Percentiles rank a stretch among this genome's conserved stretches.
phyloP scores from a whole-genome alignment of 2,329 filamentous ascomycete genomes.

The Penicillium olsonii region DNA sequence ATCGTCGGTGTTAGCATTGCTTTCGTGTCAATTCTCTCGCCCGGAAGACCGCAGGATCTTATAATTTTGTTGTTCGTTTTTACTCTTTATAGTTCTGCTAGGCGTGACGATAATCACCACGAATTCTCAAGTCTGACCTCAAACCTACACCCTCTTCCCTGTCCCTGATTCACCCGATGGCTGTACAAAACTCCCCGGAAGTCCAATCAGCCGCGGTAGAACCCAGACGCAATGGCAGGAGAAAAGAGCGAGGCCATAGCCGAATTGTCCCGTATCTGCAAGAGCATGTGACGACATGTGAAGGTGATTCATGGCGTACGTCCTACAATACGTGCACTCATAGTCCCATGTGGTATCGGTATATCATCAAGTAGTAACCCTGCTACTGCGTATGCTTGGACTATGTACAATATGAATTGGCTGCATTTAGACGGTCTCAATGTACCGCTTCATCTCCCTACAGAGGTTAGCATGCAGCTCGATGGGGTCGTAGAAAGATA shows the following conservation, averaged over 20 bases:
- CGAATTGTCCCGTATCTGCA: constrained; percentile 18
- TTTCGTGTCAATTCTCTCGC: constrained; percentile 6
- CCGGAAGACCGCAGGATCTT: constrained; percentile 12
- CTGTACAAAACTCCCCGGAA: constrained; percentile 9
- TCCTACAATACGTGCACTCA: background rate
- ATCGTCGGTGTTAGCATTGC: constrained; percentile 10
- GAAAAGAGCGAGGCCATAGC: background rate
- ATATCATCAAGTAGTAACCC: background rate
- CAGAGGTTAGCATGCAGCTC: constrained; percentile 16
- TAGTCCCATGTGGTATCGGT: background rate
- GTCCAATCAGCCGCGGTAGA: constrained; percentile 25
- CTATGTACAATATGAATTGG: constrained; percentile 4
- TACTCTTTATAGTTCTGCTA: background rate
- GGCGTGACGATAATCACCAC: constrained; percentile 8
- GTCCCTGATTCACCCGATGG: constrained; percentile 12
- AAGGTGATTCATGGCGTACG: background rate
- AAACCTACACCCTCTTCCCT: background rate
- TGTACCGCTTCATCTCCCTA: constrained; percentile 76
- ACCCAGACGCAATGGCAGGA: background rate
- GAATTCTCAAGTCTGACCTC: constrained; percentile 8
- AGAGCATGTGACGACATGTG: constrained; percentile 20
- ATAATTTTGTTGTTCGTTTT: constrained; percentile 8
- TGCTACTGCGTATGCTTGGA: background rate
- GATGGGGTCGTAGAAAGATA: constrained; percentile 27
- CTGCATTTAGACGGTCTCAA: constrained; percentile 65